Evolutionary conservation across 2,329 filamentous ascomycete genomes (phyloP), one percentile per base, ranked within the genome.

Genomic region (Rugonectria rugulosa): DNA sequence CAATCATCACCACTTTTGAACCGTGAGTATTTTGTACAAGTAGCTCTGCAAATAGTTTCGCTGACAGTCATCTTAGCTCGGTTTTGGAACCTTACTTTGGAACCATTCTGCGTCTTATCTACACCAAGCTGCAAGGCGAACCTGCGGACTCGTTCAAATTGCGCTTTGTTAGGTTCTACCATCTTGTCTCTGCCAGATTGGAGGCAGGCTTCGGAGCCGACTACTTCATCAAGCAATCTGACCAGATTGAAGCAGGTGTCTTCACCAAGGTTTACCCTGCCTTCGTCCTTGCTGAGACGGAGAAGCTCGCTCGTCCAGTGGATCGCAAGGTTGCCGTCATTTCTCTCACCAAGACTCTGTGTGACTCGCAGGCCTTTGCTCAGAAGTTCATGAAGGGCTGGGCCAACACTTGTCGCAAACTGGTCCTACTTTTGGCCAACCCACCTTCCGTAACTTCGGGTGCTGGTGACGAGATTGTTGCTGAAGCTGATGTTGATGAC

Each of bases 321-420:
- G 96, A 99, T 72, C 91, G 95, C 67, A 99, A 99, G 77, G 88
- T 90, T 2, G 95, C 94, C 2, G 93, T 97, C 17, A 85, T 99
- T 27, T 97, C 93, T 1, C 88, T 97, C 63, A 94, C 94, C 29
- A 97, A 96, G 78, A 96, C 92, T 1, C 80, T 98, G 20, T 90
- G 91, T 62, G 90, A 96, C 73, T 96, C 91, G 7, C 81, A 88
- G 64, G 87, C 90, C 1, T 98, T 99, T 69, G 89, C 90, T 1
- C 82, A 88, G 52, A 87, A 88, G 57, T 95, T 94, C 70, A 84
- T 88, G 67, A 94, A 95, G 75, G 93, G 95, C 37, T 99, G 96
- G 95, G 87, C 84, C 4, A 89, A 91, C 72, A 97, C 92, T 3
- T 95, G 91, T 70, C 90, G 94, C 70, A 88, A 90, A n/a, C 81